Evolutionary conservation across 1,284 basidiomycete genomes (phyloP).

Genomic region (Gymnopus androsaceus): DNA sequence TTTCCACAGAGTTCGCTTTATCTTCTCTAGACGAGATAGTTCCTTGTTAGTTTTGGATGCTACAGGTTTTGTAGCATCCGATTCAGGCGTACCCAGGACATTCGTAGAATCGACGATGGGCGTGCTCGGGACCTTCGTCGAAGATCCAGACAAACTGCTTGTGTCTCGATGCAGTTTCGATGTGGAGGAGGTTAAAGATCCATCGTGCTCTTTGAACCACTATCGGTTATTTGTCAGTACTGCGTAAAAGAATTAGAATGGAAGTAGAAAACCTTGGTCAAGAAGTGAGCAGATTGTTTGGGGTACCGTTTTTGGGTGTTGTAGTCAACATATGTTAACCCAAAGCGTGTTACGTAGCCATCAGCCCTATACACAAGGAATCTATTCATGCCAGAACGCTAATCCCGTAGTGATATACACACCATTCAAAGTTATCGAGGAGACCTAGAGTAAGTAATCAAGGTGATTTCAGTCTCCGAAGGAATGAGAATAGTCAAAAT

Average conservation of each 20-base stretch:
- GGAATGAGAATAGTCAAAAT: not conserved
- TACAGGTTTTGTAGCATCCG: not conserved
- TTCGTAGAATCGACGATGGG: constrained; percentile 9
- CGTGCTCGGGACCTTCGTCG: constrained; percentile 4
- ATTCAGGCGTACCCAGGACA: not conserved
- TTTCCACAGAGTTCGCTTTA: not conserved
- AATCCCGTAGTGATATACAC: not conserved
- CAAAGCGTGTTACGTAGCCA: constrained; percentile 64
- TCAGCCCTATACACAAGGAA: constrained; percentile 46
- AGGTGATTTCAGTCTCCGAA: not conserved
- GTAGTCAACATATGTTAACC: constrained; percentile 70
- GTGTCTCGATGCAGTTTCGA: not conserved
- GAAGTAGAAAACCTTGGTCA: constrained; percentile 38
- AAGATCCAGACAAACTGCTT: constrained; percentile 1
- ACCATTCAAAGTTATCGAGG: constrained; percentile 79
- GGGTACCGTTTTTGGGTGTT: constrained; percentile 69
- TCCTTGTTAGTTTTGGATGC: not conserved
- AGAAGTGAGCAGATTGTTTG: constrained; percentile 65
- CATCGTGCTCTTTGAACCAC: constrained; percentile 20
- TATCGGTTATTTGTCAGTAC: not conserved
- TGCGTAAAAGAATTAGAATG: not conserved
- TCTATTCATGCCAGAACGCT: not conserved
- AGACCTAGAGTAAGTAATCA: constrained; percentile 43
- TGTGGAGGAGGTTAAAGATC: not conserved
- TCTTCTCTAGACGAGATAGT: not conserved